Percentiles rank a stretch among this genome's conserved stretches.
Conservation (phyloP, 2,329 filamentous ascomycete species). For the Hypoxylon sp. region DNA sequence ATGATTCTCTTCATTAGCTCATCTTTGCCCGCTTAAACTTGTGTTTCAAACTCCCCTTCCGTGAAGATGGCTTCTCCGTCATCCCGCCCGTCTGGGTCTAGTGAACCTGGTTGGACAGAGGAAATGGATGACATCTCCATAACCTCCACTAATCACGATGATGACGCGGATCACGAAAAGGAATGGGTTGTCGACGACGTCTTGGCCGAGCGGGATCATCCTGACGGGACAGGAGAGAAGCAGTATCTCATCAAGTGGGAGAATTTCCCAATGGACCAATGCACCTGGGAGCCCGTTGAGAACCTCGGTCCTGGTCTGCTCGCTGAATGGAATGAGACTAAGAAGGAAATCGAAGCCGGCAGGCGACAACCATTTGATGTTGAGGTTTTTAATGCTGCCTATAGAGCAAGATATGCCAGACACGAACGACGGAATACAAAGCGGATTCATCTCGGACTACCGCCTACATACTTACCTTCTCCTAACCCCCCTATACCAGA, state of each 20-base stretch:
- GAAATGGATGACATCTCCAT: slow-evolving; percentile 70
- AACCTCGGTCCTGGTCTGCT: slow-evolving; percentile 60
- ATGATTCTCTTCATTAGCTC: background rate
- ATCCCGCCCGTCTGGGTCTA: slow-evolving; percentile 21
- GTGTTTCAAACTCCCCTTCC: background rate
- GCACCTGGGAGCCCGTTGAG: slow-evolving; percentile 69
- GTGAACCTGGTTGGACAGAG: slow-evolving; percentile 41
- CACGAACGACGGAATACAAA: slow-evolving; percentile 62
- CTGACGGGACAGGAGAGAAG: slow-evolving; percentile 49
- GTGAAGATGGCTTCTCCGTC: slow-evolving; percentile 32
- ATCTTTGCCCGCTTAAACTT: background rate
- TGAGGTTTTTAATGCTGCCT: slow-evolving; percentile 56
- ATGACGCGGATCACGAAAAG: slow-evolving; percentile 54
- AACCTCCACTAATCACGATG: slow-evolving; percentile 63
- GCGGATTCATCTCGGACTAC: slow-evolving; percentile 58
- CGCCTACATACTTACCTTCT: slow-evolving; percentile 44
- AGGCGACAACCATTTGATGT: slow-evolving; percentile 58
- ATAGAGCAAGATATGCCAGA: slow-evolving; percentile 54
- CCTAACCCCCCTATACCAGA: slow-evolving; percentile 33
- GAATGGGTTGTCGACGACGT: slow-evolving; percentile 71
- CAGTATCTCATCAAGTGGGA: slow-evolving; percentile 76
- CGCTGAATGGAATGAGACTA: slow-evolving; percentile 61
- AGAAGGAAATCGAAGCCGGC: slow-evolving; percentile 56
- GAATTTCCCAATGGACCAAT: slow-evolving; percentile 69
- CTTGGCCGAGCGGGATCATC: slow-evolving; percentile 60